Base-by-base conservation (phyloP, 257 asterid species). In the Fraxinus excelsior region DNA sequence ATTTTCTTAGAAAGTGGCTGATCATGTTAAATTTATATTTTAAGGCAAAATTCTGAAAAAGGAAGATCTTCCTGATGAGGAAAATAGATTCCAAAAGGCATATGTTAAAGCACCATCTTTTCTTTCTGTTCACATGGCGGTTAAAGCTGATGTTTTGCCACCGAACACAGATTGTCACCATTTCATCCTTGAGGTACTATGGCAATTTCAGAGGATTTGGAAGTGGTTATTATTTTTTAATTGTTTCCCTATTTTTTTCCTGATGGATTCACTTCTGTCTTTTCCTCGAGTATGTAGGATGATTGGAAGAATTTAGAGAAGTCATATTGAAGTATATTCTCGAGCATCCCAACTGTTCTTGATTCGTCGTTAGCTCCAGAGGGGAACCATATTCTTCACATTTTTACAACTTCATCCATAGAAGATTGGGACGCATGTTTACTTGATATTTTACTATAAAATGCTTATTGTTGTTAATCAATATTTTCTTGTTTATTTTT, bases 31-130 rank as follows among this genome's bases (percentile, higher is more conserved):
- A 70, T 46, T 19, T 38, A 69, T 79, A 26, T 5, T n/a, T 16
- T 62, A 75, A 94, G 97, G 97, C 78, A 94, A 94, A 85, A 94
- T 94, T 78, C 81, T 92, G 76, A 88, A 95, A 79, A 83, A 77
- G 72, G 93, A 93, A 83, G 85, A 86, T 78, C 86, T 93, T 51
- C 99, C 97, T 3, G 87, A 87, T 85, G 99, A 93, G 79, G 99
- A 95, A 87, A 89, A 89, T 79, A 88, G 82, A 79, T 95, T 95
- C 82, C 98, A 91, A 80, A 86, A 93, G 87, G 86, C 89, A 46
- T 95, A 93, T 73, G 94, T 93, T 62, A 95, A 95, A 83, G 99
- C 99, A 16, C 99, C 99, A 1, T 93, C 98, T 11, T 95, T 95
- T 85, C 91, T 95, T 81, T 93, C 98, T 71, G 91, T 95, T 78